These are phyloP conservation scores for Debaryomyces hansenii DNA, from an alignment of 805 yeast genomes.

Conservation along the genomic window DNA sequence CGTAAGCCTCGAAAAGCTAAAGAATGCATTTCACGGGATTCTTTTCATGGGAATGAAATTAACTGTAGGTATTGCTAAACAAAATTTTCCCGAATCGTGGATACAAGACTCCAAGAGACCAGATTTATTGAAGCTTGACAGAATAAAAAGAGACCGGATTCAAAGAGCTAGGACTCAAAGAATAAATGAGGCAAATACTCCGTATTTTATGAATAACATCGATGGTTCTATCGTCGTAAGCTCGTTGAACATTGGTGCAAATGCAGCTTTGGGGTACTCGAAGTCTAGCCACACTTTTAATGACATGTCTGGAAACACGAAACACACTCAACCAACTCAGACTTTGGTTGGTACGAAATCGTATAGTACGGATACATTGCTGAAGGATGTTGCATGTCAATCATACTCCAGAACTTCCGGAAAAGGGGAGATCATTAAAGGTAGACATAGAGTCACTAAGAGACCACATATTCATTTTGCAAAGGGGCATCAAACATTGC, in stretches of 20 bases:
- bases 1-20: constrained; percentile 48
- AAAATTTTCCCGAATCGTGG: constrained; percentile 45
- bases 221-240: constrained; percentile 16
- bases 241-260: constrained; percentile 3
- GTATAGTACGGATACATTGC: constrained; percentile 36
- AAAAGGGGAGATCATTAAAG: constrained; percentile 45
- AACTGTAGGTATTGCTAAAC: constrained; percentile 61
- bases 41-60: constrained; percentile 73
- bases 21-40: constrained; percentile 63
- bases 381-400: constrained; percentile 19
- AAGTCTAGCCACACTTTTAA: constrained; percentile 35
- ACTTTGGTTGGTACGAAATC: constrained; percentile 32
- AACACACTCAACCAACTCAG: constrained; percentile 30
- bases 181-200: constrained; percentile 42
- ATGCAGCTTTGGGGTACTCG: constrained; percentile 25
- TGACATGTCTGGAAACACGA: constrained; percentile 33
- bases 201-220: constrained; percentile 19
- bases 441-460: constrained; percentile 58
- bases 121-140: constrained; percentile 26
- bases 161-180: constrained; percentile 35
- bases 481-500: constrained; percentile 55
- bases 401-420: constrained; percentile 33
- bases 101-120: constrained; percentile 44
- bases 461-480: constrained; percentile 45
- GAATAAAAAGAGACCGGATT: constrained; percentile 30